Evolutionary conservation across 2,329 filamentous ascomycete species (phyloP).

Genomic region (Macrophomina pseudophaseolina): DNA sequence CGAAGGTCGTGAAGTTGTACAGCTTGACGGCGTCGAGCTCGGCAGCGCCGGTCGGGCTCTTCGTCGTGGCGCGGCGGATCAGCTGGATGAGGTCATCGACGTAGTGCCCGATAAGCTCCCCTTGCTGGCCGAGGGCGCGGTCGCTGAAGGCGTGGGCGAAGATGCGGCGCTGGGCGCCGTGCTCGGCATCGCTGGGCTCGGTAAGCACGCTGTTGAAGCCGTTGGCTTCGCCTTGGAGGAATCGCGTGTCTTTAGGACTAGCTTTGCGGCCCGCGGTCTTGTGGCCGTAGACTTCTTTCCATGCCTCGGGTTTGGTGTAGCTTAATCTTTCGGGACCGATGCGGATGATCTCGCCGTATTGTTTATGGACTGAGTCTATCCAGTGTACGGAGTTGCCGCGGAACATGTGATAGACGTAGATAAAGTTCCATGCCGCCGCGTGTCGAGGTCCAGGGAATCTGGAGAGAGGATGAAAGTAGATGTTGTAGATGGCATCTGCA

Average conservation of each 20-base stretch:
- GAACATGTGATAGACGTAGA: background rate
- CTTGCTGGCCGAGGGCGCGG: conserved; percentile 37
- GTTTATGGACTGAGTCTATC: conserved; percentile 18
- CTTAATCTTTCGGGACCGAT: conserved; percentile 49
- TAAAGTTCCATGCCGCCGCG: background rate
- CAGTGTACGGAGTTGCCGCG: background rate
- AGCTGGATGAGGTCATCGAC: conserved; percentile 40
- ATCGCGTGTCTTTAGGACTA: conserved; percentile 5
- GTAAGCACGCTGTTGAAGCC: conserved; percentile 12
- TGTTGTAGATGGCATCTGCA: conserved; percentile 1
- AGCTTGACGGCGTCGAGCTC: conserved; percentile 22
- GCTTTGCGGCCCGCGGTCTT: conserved; percentile 2
- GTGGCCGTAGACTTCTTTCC: conserved; percentile 29
- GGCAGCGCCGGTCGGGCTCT: conserved; percentile 16
- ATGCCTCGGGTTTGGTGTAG: conserved; percentile 46
- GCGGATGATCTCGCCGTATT: conserved; percentile 50
- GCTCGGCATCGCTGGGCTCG: conserved; percentile 29
- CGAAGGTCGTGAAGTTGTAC: conserved; percentile 36
- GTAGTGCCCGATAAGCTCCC: conserved; percentile 39
- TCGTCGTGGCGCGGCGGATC: conserved; percentile 34
- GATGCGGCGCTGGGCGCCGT: conserved; percentile 29
- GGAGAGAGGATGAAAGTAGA: conserved; percentile 3
- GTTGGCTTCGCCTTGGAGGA: background rate
- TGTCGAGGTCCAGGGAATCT: background rate
- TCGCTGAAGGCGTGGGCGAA: conserved; percentile 39